Percentiles rank a stretch among this genome's conserved stretches.
phyloP scores from a whole-genome alignment of 1,284 basidiomycete genomes.

The Marasmius tenuissimus region DNA sequence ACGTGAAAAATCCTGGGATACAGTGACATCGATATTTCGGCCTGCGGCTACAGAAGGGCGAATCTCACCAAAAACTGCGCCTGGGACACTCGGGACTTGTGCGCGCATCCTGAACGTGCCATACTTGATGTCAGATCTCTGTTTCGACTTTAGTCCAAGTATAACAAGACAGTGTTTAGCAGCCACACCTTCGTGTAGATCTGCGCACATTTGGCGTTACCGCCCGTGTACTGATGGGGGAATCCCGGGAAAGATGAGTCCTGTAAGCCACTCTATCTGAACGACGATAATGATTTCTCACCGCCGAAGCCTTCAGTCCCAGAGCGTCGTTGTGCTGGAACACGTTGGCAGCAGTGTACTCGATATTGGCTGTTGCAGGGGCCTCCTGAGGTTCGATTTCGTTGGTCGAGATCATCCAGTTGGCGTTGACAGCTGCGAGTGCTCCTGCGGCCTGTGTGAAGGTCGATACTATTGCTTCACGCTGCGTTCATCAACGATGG shows the following conservation, averaged over 20 bases:
- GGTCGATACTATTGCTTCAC: slow-evolving; percentile 14
- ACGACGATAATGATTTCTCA: background rate
- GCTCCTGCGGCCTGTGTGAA: slow-evolving; percentile 16
- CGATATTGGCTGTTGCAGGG: slow-evolving; percentile 11
- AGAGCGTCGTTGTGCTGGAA: slow-evolving; percentile 12
- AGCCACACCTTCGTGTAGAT: slow-evolving; percentile 14
- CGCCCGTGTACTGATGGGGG: slow-evolving; percentile 10
- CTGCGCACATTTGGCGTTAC: slow-evolving; percentile 13
- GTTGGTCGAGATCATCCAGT: slow-evolving; percentile 16
- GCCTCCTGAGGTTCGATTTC: slow-evolving; percentile 13
- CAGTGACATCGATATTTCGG: background rate
- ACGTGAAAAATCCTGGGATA: slow-evolving; percentile 18
- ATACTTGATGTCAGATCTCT: slow-evolving; percentile 14
- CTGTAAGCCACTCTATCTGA: too few relatives aligned
- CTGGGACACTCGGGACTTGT: slow-evolving; percentile 15
- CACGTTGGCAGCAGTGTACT: slow-evolving; percentile 14
- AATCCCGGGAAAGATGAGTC: too few relatives aligned
- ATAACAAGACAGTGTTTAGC: background rate
- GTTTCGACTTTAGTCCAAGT: background rate
- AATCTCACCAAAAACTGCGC: slow-evolving; percentile 17
- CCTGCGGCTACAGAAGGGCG: background rate
- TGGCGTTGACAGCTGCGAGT: slow-evolving; percentile 12
- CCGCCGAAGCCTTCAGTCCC: slow-evolving; percentile 16
- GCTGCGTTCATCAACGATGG: background rate
- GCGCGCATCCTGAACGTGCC: slow-evolving; percentile 19